phyloP scores from a whole-genome alignment of 2,329 filamentous ascomycete genomes.

The Fusarium agapanthi region DNA sequence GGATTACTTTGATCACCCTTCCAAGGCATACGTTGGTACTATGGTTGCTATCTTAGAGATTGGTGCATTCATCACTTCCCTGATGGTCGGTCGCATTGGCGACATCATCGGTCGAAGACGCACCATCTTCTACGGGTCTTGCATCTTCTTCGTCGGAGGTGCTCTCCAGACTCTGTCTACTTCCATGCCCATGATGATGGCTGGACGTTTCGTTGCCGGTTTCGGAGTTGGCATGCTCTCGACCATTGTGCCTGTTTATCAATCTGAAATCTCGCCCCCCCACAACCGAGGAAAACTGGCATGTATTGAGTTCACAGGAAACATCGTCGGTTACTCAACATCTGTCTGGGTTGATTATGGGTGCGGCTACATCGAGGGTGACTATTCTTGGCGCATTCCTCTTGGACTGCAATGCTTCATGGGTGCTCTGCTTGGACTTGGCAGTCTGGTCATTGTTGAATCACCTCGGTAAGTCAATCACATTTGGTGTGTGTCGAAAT shows the following conservation, averaged over 20 bases:
- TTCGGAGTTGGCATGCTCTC: slow-evolving; percentile 88
- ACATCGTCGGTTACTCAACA: slow-evolving; percentile 93
- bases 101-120: slow-evolving; percentile 89
- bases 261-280: slow-evolving; percentile 94
- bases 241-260: slow-evolving; percentile 92
- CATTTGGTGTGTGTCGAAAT: slow-evolving; percentile 5
- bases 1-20: slow-evolving; percentile 91
- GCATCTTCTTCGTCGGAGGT: slow-evolving; percentile 86
- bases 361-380: slow-evolving; percentile 85
- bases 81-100: slow-evolving; percentile 86
- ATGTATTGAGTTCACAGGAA: slow-evolving; percentile 97
- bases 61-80: slow-evolving; percentile 88
- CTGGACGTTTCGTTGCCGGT: slow-evolving; percentile 84
- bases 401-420: slow-evolving; percentile 93
- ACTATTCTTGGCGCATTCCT: slow-evolving; percentile 91
- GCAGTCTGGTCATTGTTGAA: slow-evolving; percentile 93
- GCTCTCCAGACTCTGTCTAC: slow-evolving; percentile 83
- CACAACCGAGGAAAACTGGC: slow-evolving; percentile 96
- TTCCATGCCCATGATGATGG: slow-evolving; percentile 89
- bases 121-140: slow-evolving; percentile 93
- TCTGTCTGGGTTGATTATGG: slow-evolving; percentile 99
- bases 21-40: slow-evolving; percentile 86
- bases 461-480: slow-evolving; percentile 78
- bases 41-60: slow-evolving; percentile 98
- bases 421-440: slow-evolving; percentile 84